phyloP scores from a whole-genome alignment of 1,139 yeast genomes.

The Cylindricascospora bacillispora region DNA sequence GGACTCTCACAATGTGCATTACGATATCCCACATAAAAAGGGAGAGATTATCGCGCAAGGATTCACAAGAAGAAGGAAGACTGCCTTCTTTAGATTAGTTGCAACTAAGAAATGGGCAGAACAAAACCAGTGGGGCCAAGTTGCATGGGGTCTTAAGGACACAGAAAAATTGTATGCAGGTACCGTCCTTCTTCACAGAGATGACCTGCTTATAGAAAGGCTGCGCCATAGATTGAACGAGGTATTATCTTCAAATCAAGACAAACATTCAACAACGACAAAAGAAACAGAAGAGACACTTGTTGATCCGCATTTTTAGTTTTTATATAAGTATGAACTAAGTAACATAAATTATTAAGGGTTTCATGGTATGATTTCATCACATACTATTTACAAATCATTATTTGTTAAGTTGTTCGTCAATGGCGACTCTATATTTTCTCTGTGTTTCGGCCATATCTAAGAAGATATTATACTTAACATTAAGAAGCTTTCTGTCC shows the following conservation, averaged over 20 bases:
- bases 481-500: conserved; percentile 57
- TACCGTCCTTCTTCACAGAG: conserved; percentile 10
- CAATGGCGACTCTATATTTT: conserved; percentile 60
- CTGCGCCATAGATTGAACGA: conserved; percentile 9
- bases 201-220: conserved; percentile 16
- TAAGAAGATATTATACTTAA: conserved; percentile 71
- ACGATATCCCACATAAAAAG: conserved; percentile 17
- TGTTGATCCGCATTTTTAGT: too few species aligned
- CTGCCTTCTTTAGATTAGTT: conserved; percentile 66
- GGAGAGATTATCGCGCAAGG: conserved; percentile 39
- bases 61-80: conserved; percentile 52
- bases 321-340: too few species aligned
- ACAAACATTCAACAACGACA: neutral
- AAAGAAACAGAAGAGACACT: too few species aligned
- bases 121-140: conserved; percentile 22
- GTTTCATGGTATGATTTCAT: too few species aligned
- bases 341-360: too few species aligned
- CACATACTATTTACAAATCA: too few species aligned
- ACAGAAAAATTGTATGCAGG: conserved; percentile 13
- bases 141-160: conserved; percentile 21
- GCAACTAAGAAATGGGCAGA: conserved; percentile 64
- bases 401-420: too few species aligned
- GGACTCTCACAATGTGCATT: conserved; percentile 5
- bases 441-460: conserved; percentile 79
- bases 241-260: too few species aligned